These are phyloP conservation scores for Uronychia binucleata DNA, from an alignment of 73 alveolate species.

Conservation along the genomic window DNA sequence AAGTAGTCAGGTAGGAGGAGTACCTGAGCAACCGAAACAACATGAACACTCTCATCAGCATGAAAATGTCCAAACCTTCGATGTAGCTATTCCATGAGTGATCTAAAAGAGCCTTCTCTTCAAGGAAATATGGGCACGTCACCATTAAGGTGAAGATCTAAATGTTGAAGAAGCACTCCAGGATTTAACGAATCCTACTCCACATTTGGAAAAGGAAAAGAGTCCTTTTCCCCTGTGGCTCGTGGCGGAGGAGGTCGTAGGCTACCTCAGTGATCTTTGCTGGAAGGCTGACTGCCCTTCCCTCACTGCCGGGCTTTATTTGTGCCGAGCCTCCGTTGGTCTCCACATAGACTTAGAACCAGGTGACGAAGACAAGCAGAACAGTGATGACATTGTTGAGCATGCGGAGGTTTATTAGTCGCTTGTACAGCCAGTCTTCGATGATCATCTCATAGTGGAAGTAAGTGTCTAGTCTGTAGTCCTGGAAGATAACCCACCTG, in stretches of 20 bases:
- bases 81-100: neutral
- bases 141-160: neutral
- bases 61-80: neutral
- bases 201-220: too few species aligned
- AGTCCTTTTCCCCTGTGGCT: too few species aligned
- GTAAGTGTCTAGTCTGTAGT: too few species aligned
- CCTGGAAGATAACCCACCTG: too few species aligned
- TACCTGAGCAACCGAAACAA: neutral
- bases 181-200: neutral
- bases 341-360: neutral
- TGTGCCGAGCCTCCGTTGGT: neutral
- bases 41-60: neutral
- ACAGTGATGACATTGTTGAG: neutral
- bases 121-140: neutral
- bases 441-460: too few species aligned
- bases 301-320: neutral
- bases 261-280: neutral
- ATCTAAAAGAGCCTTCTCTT: neutral
- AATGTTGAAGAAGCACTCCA: neutral
- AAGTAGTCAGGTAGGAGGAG: neutral
- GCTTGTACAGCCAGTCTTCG: too few species aligned
- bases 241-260: neutral
- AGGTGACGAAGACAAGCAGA: neutral
- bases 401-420: too few species aligned
- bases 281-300: neutral